Conservation (phyloP, 176 grass and related monocot species). For the Elymus sibiricus region DNA sequence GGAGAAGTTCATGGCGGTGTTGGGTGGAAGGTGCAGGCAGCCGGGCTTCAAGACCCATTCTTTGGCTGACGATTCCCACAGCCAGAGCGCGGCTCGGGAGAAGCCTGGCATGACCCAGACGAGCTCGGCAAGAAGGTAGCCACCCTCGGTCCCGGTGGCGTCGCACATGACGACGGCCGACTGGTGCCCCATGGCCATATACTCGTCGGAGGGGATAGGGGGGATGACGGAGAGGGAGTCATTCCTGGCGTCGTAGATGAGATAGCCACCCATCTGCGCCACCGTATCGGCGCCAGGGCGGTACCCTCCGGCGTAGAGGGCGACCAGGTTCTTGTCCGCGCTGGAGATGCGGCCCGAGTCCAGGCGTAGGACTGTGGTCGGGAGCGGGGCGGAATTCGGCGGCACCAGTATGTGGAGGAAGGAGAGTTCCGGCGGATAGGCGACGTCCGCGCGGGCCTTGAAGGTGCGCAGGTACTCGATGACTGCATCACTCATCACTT, state of each 20-base stretch:
- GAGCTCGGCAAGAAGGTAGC: constrained; percentile 14
- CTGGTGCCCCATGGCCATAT: rapidly evolving
- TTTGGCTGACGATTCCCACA: not conserved
- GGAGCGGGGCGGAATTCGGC: not conserved
- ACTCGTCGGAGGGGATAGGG: not conserved
- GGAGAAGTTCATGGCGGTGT: not conserved
- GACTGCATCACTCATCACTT: not conserved
- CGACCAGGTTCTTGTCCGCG: not conserved
- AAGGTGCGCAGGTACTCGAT: not conserved
- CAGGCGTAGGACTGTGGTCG: not conserved
- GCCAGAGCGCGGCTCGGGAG: not conserved
- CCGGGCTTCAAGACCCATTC: not conserved
- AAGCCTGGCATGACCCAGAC: too few species aligned
- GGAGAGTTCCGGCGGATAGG: not conserved
- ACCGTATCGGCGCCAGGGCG: not conserved
- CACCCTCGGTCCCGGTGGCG: not conserved
- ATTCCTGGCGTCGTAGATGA: not conserved
- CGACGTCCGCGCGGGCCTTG: not conserved
- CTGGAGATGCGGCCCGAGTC: not conserved
- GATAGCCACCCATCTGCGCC: not conserved
- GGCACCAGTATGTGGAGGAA: not conserved
- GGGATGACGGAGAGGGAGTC: not conserved
- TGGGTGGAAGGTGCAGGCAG: not conserved
- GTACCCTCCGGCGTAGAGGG: not conserved
- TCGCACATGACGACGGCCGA: not conserved